Evolutionary conservation across 164 flowering plant genomes (phyloP).

Genomic region (Piper betle): DNA sequence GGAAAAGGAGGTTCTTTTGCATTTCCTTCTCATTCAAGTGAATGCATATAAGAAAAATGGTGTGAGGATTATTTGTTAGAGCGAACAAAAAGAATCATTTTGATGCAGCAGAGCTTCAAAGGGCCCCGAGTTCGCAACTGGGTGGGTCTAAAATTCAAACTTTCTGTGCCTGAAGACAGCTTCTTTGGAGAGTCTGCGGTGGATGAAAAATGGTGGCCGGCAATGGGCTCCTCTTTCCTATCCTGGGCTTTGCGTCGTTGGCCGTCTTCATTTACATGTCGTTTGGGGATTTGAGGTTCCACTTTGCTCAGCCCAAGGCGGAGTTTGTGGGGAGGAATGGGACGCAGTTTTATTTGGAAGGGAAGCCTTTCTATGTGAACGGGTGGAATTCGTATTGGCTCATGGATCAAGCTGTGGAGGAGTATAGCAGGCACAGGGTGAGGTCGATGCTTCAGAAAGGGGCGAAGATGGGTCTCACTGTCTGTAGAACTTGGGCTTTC

Average conservation of each 20-base stretch:
- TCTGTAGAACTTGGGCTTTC: constrained; percentile 99
- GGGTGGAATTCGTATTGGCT: constrained; percentile 98
- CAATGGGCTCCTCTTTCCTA: constrained; percentile 43
- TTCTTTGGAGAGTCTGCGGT: background rate
- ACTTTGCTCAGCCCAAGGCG: constrained; percentile 19
- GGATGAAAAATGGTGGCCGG: constrained; percentile 26
- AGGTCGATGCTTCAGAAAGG: constrained; percentile 58
- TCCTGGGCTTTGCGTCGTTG: constrained; percentile 63
- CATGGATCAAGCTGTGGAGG: constrained; percentile 78
- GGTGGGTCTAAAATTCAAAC: background rate
- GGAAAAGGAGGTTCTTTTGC: too few species aligned
- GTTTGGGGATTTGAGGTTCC: constrained; percentile 33
- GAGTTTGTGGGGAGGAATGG: constrained; percentile 66
- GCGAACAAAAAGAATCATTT: constrained; percentile 2
- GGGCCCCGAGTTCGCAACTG: constrained; percentile 3
- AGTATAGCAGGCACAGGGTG: constrained; percentile 41
- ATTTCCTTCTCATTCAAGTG: too few species aligned
- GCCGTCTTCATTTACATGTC: constrained; percentile 60
- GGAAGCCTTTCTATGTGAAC: constrained; percentile 57
- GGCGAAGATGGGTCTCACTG: constrained; percentile 87
- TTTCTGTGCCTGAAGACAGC: background rate
- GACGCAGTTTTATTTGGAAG: constrained; percentile 63
- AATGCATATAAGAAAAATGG: too few species aligned
- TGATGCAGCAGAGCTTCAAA: constrained; percentile 7
- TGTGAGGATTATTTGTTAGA: background rate